Evolutionary conservation across 257 asterid genomes (phyloP), one percentile per base, ranked within the genome.

Genomic region (Nyctanthes arbortristis): DNA sequence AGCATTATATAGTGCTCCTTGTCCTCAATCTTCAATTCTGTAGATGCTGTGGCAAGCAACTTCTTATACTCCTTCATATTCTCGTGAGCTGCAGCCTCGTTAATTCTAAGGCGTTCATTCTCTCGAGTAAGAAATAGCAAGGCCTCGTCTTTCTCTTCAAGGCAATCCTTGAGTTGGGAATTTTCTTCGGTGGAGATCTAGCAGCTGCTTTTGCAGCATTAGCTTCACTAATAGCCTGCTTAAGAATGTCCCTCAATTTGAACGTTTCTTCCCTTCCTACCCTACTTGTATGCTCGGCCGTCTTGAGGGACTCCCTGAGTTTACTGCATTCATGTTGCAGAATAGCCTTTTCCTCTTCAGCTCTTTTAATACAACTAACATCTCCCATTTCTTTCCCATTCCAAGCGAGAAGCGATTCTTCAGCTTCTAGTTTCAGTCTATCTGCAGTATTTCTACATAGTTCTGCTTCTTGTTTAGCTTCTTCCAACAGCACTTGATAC

Each of bases 371-470:
- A 68, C 96, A 89, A 28, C 82, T 75, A 3, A 91, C 87, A 65
- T 91, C 85, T 1, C 97, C 93, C 82, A 89, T 84, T 61, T 94
- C 97, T 63, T 91, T 94, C 14, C 84, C 97, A n/a, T 84, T 91
- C 97, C 93, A 94, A 0, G 96, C 96, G 54, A 88, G 39, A 33
- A 84, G 82, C 0, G 96, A 63, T 68, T 94, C 99, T 79, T 94
- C 99, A 0, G 95, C 96, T 63, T 94, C 99, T 3, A 79, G n/a
- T 20, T 96, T 75, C 18, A 91, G 79, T 63, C 96, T 68, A 8
- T 89, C 93, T 1, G 89, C 86, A 0, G 87, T 76, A 70, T 85
- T 89, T 57, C 69, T 77, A 32, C 82, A 54, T 27, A 85, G 11
- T 61, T 91, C 97, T 0, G 79, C 73, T 36, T 91, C 96, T 20